Conservation (phyloP, 108 stramenopile species). For the Cyclostephanos invisitatus region DNA sequence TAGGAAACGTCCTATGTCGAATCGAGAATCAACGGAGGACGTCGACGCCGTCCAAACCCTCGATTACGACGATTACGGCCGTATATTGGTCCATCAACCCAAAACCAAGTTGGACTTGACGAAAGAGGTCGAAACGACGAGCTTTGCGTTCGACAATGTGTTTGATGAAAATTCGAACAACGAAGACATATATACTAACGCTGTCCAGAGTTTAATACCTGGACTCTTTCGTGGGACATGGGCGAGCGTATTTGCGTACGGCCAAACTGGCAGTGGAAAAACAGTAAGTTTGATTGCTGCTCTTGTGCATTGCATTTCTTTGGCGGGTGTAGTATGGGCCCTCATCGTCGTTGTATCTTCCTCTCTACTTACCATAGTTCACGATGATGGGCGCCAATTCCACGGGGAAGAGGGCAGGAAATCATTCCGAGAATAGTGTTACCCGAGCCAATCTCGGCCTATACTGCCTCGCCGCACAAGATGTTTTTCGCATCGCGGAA, state of each 20-base stretch:
- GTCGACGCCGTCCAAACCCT: constrained; percentile 85
- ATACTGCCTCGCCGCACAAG: constrained; percentile 88
- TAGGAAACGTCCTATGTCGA: constrained; percentile 86
- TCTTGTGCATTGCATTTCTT: not conserved
- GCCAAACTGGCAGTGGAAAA: constrained; percentile 92
- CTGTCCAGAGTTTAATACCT: constrained; percentile 85
- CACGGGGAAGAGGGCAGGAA: constrained; percentile 77
- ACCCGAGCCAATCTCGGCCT: constrained; percentile 77
- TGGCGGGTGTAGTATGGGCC: not conserved
- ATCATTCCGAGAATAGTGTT: constrained; percentile 39
- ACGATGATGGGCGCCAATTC: constrained; percentile 95
- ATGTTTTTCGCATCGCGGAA: constrained; percentile 82
- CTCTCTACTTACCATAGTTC: constrained; percentile 57
- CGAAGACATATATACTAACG: constrained; percentile 82
- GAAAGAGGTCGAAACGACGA: constrained; percentile 91
- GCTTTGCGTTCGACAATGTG: constrained; percentile 96
- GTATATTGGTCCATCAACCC: constrained; percentile 93
- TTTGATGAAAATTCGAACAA: constrained; percentile 80
- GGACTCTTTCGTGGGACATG: constrained; percentile 88
- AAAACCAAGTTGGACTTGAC: constrained; percentile 96
- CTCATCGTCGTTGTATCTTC: not conserved
- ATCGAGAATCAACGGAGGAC: constrained; percentile 60
- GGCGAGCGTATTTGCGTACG: constrained; percentile 93
- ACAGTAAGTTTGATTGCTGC: constrained; percentile 27
- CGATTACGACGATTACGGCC: constrained; percentile 66